Evolutionary conservation across 331 rosid species (phyloP).

Genomic region (Phaseolus coccineus): DNA sequence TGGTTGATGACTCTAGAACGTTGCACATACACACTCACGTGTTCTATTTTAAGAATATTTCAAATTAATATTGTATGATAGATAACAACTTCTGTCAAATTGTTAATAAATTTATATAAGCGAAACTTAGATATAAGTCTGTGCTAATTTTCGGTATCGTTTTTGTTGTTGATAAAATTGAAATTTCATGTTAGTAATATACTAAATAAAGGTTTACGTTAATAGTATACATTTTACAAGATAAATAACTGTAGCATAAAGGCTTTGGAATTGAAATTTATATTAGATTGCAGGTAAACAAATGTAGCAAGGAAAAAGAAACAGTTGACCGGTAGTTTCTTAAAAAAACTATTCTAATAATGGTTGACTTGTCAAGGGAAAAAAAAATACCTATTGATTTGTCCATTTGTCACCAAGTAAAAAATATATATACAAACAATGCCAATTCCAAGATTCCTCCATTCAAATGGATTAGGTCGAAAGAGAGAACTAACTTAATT

Average conservation of each 20-base stretch:
- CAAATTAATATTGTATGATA: too few species aligned
- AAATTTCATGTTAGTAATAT: too few species aligned
- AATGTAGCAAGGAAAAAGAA: neutral
- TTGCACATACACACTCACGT: neutral
- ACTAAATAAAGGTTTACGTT: too few species aligned
- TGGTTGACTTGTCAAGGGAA: neutral
- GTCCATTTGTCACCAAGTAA: neutral
- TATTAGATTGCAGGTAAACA: neutral
- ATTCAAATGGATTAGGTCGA: neutral
- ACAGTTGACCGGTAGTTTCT: constrained; percentile 3
- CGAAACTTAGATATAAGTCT: too few species aligned
- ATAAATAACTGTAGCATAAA: too few species aligned
- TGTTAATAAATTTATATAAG: too few species aligned
- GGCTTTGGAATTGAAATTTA: neutral
- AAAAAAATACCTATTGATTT: neutral
- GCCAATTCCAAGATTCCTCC: neutral
- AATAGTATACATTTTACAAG: too few species aligned
- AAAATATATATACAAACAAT: neutral
- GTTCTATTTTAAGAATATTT: too few species aligned
- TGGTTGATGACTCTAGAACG: neutral
- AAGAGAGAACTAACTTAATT: neutral
- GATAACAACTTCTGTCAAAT: too few species aligned
- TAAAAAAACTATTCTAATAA: neutral
- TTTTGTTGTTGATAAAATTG: too few species aligned
- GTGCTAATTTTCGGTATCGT: too few species aligned